Evolutionary conservation across 2,329 filamentous ascomycete genomes (phyloP).

Genomic region (Penicillium sclerotiorum): DNA sequence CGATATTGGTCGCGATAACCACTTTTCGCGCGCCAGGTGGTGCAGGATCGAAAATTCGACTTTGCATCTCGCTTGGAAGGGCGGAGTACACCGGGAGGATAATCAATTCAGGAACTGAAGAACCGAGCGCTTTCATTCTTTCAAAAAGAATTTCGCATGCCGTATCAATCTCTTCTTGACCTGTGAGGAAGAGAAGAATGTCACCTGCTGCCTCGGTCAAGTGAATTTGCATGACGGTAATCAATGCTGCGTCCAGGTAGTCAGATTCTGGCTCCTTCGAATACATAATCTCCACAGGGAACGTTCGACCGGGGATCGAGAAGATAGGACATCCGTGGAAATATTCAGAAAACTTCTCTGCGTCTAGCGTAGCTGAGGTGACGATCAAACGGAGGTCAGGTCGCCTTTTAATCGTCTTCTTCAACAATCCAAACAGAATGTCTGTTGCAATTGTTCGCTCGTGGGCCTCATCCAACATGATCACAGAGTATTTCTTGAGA

Average conservation of each 20-base stretch:
- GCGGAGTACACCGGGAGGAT: conserved; percentile 96
- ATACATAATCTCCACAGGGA: conserved; percentile 94
- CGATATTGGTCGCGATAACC: conserved; percentile 97
- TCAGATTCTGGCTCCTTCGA: conserved; percentile 93
- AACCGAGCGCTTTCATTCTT: conserved; percentile 92
- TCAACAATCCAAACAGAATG: conserved; percentile 89
- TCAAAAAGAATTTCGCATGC: conserved; percentile 90
- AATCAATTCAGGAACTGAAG: conserved; percentile 85
- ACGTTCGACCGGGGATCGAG: conserved; percentile 92
- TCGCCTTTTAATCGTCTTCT: conserved; percentile 85
- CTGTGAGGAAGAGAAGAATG: conserved; percentile 94
- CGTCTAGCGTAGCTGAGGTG: conserved; percentile 93
- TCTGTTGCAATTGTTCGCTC: conserved; percentile 96
- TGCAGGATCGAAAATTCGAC: conserved; percentile 89
- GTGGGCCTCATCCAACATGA: conserved; percentile 98
- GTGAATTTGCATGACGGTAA: conserved; percentile 98
- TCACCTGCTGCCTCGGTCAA: conserved; percentile 89
- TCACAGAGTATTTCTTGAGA: conserved; percentile 85
- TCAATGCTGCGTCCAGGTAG: conserved; percentile 90
- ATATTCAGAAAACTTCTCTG: conserved; percentile 95
- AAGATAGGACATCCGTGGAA: conserved; percentile 97
- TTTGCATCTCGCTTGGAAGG: conserved; percentile 90
- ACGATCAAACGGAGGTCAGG: conserved; percentile 93
- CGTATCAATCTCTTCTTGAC: conserved; percentile 97
- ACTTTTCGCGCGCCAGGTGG: conserved; percentile 86